Evolutionary conservation across 768 basidiomycete genomes (phyloP).

Genomic region (Lentinula raphanica): DNA sequence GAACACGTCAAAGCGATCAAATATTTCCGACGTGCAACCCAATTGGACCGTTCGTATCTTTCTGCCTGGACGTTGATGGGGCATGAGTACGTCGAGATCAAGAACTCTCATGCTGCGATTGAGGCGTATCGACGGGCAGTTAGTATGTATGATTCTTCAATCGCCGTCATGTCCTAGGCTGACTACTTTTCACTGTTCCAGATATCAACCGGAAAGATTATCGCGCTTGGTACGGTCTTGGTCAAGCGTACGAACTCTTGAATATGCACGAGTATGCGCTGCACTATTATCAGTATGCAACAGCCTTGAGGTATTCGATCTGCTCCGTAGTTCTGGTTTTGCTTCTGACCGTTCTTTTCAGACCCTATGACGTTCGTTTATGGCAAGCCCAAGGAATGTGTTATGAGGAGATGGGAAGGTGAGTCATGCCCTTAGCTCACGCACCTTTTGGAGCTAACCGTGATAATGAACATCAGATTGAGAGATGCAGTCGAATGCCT

Average conservation of each 20-base stretch:
- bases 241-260: slow-evolving; percentile 94
- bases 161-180: too few relatives aligned
- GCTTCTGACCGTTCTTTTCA: slow-evolving; percentile 22
- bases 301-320: slow-evolving; percentile 69
- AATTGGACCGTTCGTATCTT: slow-evolving; percentile 89
- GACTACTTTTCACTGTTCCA: slow-evolving; percentile 33
- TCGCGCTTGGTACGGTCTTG: slow-evolving; percentile 96
- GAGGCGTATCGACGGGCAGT: slow-evolving; percentile 96
- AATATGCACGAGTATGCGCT: slow-evolving; percentile 97
- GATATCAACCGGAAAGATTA: slow-evolving; percentile 97
- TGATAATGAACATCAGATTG: slow-evolving; percentile 37
- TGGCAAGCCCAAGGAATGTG: slow-evolving; percentile 95
- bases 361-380: slow-evolving; percentile 92
- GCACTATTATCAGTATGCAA: slow-evolving; percentile 95
- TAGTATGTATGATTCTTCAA: slow-evolving; percentile 46
- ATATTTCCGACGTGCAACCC: slow-evolving; percentile 92
- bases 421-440: slow-evolving; percentile 15
- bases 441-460: not conserved
- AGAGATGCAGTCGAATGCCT: slow-evolving; percentile 90
- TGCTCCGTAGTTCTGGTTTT: not conserved
- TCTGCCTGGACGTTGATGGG: slow-evolving; percentile 99
- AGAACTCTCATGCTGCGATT: slow-evolving; percentile 98
- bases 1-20: slow-evolving; percentile 96
- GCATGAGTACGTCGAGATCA: slow-evolving; percentile 98
- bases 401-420: slow-evolving; percentile 90